These are phyloP conservation scores for Saccharomycopsis fodiens DNA, from an alignment of 805 yeast species.

Conservation along the genomic window DNA sequence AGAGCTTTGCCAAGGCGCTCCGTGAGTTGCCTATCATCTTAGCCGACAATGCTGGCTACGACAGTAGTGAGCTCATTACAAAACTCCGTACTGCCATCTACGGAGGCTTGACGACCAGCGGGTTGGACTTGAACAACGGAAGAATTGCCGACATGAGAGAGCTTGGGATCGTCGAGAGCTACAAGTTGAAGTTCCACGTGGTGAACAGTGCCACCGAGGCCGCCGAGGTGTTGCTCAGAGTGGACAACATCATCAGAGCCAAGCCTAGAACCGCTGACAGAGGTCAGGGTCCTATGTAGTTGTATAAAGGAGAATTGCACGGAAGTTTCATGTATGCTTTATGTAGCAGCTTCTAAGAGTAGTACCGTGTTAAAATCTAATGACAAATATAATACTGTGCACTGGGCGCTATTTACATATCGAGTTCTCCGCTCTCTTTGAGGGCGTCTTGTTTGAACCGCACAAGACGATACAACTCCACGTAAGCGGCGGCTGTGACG, in stretches of 20 bases:
- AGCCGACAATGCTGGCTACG: slow-evolving; percentile 95
- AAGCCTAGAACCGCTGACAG: slow-evolving; percentile 96
- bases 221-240: slow-evolving; percentile 90
- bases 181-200: slow-evolving; percentile 86
- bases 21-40: slow-evolving; percentile 90
- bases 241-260: slow-evolving; percentile 93
- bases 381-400: too few relatives aligned
- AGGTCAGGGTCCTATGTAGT: slow-evolving; percentile 24
- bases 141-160: slow-evolving; percentile 90
- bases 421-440: neutral
- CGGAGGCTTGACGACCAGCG: slow-evolving; percentile 86
- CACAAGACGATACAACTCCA: slow-evolving; percentile 60
- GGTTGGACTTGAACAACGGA: slow-evolving; percentile 82
- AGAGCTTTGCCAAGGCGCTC: slow-evolving; percentile 87
- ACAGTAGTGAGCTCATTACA: slow-evolving; percentile 87
- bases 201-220: slow-evolving; percentile 97
- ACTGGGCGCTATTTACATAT: too few relatives aligned
- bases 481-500: slow-evolving; percentile 86
- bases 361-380: too few relatives aligned
- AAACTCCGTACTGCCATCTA: slow-evolving; percentile 55
- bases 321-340: too few relatives aligned
- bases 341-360: too few relatives aligned
- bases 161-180: slow-evolving; percentile 86
- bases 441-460: slow-evolving; percentile 22
- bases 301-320: too few relatives aligned